Conservation (phyloP, 257 asterid genomes). For the Salvia rosmarinus region DNA sequence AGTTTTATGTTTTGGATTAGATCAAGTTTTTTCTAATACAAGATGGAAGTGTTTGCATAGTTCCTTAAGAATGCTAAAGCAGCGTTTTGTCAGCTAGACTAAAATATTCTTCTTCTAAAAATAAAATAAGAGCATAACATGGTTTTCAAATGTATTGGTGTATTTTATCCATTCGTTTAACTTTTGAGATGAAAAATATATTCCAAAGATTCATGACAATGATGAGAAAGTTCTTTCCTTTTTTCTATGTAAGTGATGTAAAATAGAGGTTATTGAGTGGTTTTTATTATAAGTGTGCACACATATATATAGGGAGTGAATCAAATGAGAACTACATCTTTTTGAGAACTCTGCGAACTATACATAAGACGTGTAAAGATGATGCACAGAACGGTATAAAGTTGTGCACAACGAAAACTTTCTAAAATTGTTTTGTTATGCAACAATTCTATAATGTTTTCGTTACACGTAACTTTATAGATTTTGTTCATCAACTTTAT, state of each 20-base stretch:
- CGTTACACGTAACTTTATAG: no score
- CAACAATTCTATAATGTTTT: no score
- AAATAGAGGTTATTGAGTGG: conserved; percentile 19
- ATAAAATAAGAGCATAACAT: conserved; percentile 22
- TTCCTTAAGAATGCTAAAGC: conserved; percentile 9
- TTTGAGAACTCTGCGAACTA: no score
- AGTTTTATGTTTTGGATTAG: conserved; percentile 19
- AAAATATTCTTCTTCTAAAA: neutral
- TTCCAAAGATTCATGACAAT: conserved; percentile 22
- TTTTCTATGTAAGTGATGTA: neutral
- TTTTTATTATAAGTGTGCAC: conserved; percentile 13
- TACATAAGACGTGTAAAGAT: no score
- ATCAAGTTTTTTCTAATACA: conserved; percentile 22
- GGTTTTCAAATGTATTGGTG: conserved; percentile 26
- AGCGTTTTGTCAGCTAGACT: conserved; percentile 19
- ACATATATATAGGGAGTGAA: no score
- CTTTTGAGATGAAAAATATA: conserved; percentile 7
- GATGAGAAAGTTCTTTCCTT: neutral
- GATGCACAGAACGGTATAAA: no score
- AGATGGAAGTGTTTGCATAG: conserved; percentile 3
- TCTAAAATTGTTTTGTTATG: no score
- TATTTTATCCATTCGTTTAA: conserved; percentile 8
- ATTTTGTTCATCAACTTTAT: no score
- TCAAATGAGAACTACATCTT: no score
- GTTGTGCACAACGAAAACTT: no score